A percentile compares a stretch with the other conserved stretches of the same genome.
phyloP scores from a whole-genome alignment of 108 stramenopile genomes.

The Tribonema minus region DNA sequence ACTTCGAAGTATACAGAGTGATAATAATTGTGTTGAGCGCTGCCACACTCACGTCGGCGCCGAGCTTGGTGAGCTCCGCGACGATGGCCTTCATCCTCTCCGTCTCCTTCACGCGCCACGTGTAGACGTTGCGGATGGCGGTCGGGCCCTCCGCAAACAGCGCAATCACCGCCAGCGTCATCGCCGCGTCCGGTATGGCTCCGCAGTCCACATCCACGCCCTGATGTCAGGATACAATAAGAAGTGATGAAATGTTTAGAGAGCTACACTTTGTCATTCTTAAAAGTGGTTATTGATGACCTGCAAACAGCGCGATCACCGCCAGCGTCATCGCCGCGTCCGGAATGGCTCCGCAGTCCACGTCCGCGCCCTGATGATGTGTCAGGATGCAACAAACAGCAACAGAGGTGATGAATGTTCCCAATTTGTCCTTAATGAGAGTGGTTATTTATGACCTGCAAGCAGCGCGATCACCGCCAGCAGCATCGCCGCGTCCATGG shows the following conservation, averaged over 20 bases:
- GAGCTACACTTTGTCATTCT: no score
- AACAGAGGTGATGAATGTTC: no score
- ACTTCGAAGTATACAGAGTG: no score
- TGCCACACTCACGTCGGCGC: constrained; percentile 66
- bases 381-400: no score
- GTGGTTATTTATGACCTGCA: no score
- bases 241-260: no score
- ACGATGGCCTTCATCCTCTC: constrained; percentile 98
- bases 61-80: constrained; percentile 91
- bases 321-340: constrained; percentile 98
- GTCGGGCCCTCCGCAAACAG: constrained; percentile 91
- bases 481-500: constrained; percentile 97
- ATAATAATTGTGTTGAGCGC: no score
- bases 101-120: constrained; percentile 94
- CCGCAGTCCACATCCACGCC: constrained; percentile 93
- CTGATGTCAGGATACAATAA: no score
- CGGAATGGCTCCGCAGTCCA: constrained; percentile 93
- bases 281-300: no score
- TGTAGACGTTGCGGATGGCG: constrained; percentile 92
- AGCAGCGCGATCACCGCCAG: constrained; percentile 88
- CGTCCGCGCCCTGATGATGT: constrained; percentile 80
- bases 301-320: constrained; percentile 84
- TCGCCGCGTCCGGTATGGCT: constrained; percentile 95
- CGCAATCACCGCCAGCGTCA: constrained; percentile 92
- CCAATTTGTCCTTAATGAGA: no score